phyloP scores from a whole-genome alignment of 1,284 basidiomycete species.

The Caloboletus inedulis region DNA sequence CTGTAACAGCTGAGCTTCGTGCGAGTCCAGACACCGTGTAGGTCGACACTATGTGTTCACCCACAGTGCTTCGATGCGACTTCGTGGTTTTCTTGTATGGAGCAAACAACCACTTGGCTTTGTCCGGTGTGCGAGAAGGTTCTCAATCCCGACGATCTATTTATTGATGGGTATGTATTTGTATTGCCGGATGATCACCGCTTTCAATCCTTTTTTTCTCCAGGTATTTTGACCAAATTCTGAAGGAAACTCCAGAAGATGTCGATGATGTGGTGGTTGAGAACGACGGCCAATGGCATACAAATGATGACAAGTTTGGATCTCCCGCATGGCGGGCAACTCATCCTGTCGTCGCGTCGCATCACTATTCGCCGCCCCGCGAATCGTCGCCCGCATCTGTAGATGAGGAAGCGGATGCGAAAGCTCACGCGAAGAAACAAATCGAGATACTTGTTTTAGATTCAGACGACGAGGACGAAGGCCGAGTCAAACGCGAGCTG shows the following conservation, averaged over 20 bases:
- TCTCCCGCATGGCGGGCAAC: constrained; percentile 66
- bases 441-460: constrained; percentile 73
- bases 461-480: constrained; percentile 73
- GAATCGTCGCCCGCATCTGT: constrained; percentile 34
- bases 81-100: constrained; percentile 94
- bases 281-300: constrained; percentile 94
- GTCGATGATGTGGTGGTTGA: constrained; percentile 94
- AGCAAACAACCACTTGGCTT: constrained; percentile 93
- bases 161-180: constrained; percentile 81
- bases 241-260: constrained; percentile 71
- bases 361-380: constrained; percentile 33
- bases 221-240: constrained; percentile 83
- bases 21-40: constrained; percentile 82
- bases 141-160: constrained; percentile 77
- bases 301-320: constrained; percentile 79
- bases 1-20: constrained; percentile 78
- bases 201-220: neutral
- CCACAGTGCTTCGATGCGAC: constrained; percentile 95
- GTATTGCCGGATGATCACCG: neutral
- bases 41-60: constrained; percentile 85
- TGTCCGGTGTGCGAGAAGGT: constrained; percentile 93
- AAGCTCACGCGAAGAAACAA: constrained; percentile 39
- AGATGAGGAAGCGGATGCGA: constrained; percentile 42
- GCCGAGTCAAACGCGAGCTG: constrained; percentile 67
- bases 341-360: constrained; percentile 39